Base-by-base conservation (phyloP, 805 yeast species). In the Grigorovia transvaalensis region DNA sequence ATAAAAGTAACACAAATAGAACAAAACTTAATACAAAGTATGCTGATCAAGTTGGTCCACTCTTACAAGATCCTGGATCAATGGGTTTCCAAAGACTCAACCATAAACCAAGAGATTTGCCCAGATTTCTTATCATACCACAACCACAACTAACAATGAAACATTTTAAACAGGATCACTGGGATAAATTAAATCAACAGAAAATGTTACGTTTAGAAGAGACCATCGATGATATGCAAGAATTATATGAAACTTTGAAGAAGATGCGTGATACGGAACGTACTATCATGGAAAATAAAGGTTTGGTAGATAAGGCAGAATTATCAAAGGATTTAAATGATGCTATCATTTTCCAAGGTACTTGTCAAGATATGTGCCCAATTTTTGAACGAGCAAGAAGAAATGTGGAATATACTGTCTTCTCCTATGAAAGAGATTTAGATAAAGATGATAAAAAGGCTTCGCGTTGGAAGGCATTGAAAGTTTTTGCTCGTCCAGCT, bases 291-390 rank as follows among this genome's bases (percentile, higher is more conserved):
- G 96, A 89, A 61, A 67, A 72, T 1, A 69, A 80, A 52, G 95
- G 95, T 0, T 70, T 88, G 4, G 96, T 93, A 2, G 99, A 93
- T 66, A 84, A 82, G 46, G 96, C 88, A 57, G 89, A 88, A 56
- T 80, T 79, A 0, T 79, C 88, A 44, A 88, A 89, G 67, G 82
- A 84, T 51, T 73, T 93, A n/a, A 82, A 79, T 54, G 95, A 91
- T 54, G 99, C 98, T 1, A 88, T 93, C 49, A 66, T 76, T 2
- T 93, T 93, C 63, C 79, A 80, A 53, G 99, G 99, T 2, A 78
- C 95, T 1, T 93, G 99, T 67, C 65, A 72, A 45, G 96, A 88
- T 55, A 93, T 91, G 98, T 93, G 99, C 67, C 98, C 99, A 0
- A 79, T 80, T 0, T 91, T 83, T 69, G 99, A 93, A 69, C 77